phyloP scores from a whole-genome alignment of 352 stramenopile genomes.

The Phytophthora parvispora region DNA sequence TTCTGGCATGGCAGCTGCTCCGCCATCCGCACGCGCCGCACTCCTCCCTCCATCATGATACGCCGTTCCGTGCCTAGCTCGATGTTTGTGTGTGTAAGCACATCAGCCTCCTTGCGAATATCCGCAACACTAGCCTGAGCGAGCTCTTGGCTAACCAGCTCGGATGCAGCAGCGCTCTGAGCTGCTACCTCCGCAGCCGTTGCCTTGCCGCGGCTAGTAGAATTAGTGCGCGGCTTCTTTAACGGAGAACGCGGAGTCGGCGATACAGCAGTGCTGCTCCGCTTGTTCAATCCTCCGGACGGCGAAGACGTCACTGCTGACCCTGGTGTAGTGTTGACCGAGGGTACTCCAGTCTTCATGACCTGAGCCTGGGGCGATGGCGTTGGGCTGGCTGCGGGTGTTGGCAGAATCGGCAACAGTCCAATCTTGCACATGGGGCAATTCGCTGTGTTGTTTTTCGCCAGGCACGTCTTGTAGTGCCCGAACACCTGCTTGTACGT shows the following conservation, averaged over 20 bases:
- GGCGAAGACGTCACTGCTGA: constrained; percentile 43
- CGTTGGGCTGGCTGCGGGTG: constrained; percentile 23
- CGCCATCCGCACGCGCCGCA: constrained; percentile 38
- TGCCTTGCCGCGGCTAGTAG: constrained; percentile 41
- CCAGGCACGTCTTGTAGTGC: constrained; percentile 85
- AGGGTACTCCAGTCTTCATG: constrained; percentile 15
- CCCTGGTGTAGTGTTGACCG: constrained; percentile 15
- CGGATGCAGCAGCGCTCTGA: constrained; percentile 28
- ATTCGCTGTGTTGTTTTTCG: constrained; percentile 83
- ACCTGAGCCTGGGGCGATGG: constrained; percentile 40
- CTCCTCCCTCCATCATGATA: constrained; percentile 79
- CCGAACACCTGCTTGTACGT: constrained; percentile 90
- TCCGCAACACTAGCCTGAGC: constrained; percentile 72
- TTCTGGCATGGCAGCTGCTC: constrained; percentile 78
- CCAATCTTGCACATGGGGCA: constrained; percentile 91
- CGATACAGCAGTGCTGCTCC: constrained; percentile 59
- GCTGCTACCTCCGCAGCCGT: constrained; percentile 42
- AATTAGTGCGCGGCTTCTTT: constrained; percentile 76
- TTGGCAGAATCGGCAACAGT: constrained; percentile 62
- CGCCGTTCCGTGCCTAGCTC: constrained; percentile 78
- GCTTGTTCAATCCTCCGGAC: constrained; percentile 55
- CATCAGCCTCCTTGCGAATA: constrained; percentile 86
- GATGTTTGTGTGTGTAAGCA: constrained; percentile 87
- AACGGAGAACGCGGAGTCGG: constrained; percentile 79
- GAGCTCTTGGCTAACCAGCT: constrained; percentile 62